Evolutionary conservation across 148 eudicot genomes (phyloP).

Genomic region (Arctostaphylos glauca): DNA sequence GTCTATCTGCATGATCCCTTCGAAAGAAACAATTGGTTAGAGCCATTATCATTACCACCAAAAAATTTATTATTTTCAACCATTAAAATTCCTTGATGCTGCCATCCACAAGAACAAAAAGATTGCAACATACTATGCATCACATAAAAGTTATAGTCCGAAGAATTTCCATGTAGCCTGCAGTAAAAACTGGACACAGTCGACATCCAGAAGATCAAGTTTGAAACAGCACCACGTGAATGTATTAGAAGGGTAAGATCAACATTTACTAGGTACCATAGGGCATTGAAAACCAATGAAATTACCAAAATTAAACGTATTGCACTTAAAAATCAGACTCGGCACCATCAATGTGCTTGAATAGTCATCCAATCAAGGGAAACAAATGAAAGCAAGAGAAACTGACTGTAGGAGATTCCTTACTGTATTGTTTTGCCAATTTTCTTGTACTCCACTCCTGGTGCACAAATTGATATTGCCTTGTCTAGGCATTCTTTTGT

Average conservation of each 20-base stretch:
- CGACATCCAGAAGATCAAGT: background rate
- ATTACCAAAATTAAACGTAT: background rate
- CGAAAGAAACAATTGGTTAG: constrained; percentile 22
- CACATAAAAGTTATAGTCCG: background rate
- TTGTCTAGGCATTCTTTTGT: constrained; percentile 86
- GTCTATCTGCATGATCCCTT: constrained; percentile 85
- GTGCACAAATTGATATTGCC: constrained; percentile 91
- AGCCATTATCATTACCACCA: background rate
- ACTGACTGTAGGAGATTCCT: constrained; percentile 25
- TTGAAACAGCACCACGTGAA: background rate
- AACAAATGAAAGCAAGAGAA: background rate
- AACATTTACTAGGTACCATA: background rate
- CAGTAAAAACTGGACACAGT: background rate
- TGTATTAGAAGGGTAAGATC: background rate
- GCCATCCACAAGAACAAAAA: background rate
- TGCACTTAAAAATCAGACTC: background rate
- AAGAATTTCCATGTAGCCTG: background rate
- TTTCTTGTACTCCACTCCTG: constrained; percentile 81
- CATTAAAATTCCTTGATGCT: background rate
- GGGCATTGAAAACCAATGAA: background rate
- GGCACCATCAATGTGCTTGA: background rate
- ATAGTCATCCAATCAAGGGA: background rate
- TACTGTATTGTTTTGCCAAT: constrained; percentile 93
- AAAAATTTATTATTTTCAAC: background rate
- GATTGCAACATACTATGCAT: background rate